Evolutionary conservation across 2,329 filamentous ascomycete genomes (phyloP), one percentile per base, ranked within the genome.

Genomic region (Bimuria novae-zelandiae): DNA sequence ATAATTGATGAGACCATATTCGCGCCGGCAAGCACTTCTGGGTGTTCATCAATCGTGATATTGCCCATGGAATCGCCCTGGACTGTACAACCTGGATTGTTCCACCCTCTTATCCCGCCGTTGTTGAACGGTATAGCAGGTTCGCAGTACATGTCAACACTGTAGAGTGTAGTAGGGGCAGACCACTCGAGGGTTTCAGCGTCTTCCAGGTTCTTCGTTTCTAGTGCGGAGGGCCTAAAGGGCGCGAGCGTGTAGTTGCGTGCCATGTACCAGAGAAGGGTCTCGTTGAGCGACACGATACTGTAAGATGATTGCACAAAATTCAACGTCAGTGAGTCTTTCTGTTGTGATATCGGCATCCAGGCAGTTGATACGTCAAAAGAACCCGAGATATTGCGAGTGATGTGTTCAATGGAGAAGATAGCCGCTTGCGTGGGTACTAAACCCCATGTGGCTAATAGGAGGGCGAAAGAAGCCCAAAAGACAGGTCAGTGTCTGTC

Each of bases 371-470:
- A 70, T 0, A 52, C 53, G 0, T 36, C 33, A 46, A 74, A 74
- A 0, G 56, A 6, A 0, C 44, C 5, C 0, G 54, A 2, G 0
- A 60, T 43, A 0, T 55, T 63, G 1, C 69, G 63, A 0, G 40
- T 60, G 0, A 82, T 63, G 0, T 61, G 62, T 0, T 64, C 62
- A 0, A 70, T 74, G 0, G 80, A 56, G 4, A 86, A 80, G 0
- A 85, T 76, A n/a, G 82, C 78, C 22, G 81, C 78, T 60, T 85
- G 82, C 0, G 80, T 59, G 0, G 84, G 84, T 0, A 83, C 84
- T 0, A 87, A 56, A 0, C 77, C 69, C 80, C 80, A 85, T 2
- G 82, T 81, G 0, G 85, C 75, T 0, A 84, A 39, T 0, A 86
- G 67, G 57, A 83, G 77, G 0, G 77, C 72, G 0, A 74, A 70